Evolutionary conservation across 192 early-diverging fungal genomes (phyloP), one percentile per base, ranked within the genome.

Genomic region (Geosiphon pyriformis): DNA sequence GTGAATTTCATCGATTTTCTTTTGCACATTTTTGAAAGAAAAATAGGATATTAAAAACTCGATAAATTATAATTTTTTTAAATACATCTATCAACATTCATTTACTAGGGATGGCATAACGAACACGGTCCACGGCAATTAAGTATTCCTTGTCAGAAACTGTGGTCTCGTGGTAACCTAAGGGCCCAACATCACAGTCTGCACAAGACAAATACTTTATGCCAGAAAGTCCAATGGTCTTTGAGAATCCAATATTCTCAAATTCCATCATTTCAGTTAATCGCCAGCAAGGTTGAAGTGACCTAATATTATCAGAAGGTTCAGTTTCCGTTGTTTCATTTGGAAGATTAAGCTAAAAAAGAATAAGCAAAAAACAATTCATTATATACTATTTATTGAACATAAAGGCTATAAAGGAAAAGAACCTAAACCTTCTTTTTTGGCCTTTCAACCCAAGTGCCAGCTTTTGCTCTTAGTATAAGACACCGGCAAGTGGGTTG

Each of bases 241-340:
- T 84, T 12, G 84, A 85, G 62, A 92, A 85, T 22, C 86, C 87
- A 59, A 89, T 78, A 70, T 92, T 92, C 51, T 92, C 89, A 72
- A 91, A 91, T 10, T 82, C 75, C 82, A 91, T 85, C 80, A 91
- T 82, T 37, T 88, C 74, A 1, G 61, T 37, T 25, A 91, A 67
- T 56, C 67, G 60, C 87, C 86, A 88, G 58, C 78, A 91, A 35
- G 72, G 77, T 18, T 75, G 70, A 17, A 58, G 60, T 12, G 69
- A 67, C 12, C 59, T 64, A 1, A 30, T 26, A 33, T 25, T 23
- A 4, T 31, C n/a, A 7, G 47, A 18, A 10, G 1, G 65, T 67
- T 37, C 63, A 59, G 23, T 37, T 33, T 51, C 12, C 4, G 49
- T 17, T 48, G 32, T 12, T 58, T 52, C 25, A 23, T 15, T 49